Evolutionary conservation across 495 filamentous ascomycete genomes (phyloP), one percentile per base, ranked within the genome.

Genomic region (Penicillium macrosclerotiorum): DNA sequence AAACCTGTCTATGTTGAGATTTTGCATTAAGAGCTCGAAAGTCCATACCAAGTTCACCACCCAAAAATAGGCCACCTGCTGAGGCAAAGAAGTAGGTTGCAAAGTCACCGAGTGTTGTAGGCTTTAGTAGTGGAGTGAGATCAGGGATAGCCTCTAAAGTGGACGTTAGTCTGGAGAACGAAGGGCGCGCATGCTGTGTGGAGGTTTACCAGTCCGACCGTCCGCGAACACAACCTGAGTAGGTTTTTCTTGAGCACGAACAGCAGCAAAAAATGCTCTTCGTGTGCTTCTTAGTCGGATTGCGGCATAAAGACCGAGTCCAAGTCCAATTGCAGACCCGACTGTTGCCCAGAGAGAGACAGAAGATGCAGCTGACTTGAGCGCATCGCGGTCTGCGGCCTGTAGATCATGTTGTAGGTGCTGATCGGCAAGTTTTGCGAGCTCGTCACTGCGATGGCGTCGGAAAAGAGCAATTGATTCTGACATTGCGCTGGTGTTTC

Each of bases 41-140:
- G 17, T 24, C 13, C 60, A 30, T 62, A 72, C 68, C 68, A n/a
- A 72, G 59, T 59, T 87, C 83, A 17, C 84, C 83, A 22, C 84
- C 83, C 8, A 87, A 38, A 36, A 88, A 80, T 6, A 83, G 46
- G 0, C 83, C 83, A 29, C 81, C 83, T 2, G 72, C 47, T 11
- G 73, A 72, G 23, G 84, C 83, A 57, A 86, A 79, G 57, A 75
- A 68, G 50, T 84, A 85, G 0, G 84, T 80, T 9, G 79, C 79
- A 23, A 80, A 51, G 45, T 87, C 83, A 13, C 82, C 82, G 27
- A 79, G 57, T 0, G 66, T 62, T 3, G 76, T 78, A 0, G 83
- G 83, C 27, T 76, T 71, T 24, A 85, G 47, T 16, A 80, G 48
- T 0, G 70, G 70, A 4, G 80, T 78, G 17, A 85, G 62, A 52